These are phyloP conservation scores for Penicillium capsulatum DNA, from an alignment of 2,329 filamentous ascomycete genomes.

Conservation along the genomic window DNA sequence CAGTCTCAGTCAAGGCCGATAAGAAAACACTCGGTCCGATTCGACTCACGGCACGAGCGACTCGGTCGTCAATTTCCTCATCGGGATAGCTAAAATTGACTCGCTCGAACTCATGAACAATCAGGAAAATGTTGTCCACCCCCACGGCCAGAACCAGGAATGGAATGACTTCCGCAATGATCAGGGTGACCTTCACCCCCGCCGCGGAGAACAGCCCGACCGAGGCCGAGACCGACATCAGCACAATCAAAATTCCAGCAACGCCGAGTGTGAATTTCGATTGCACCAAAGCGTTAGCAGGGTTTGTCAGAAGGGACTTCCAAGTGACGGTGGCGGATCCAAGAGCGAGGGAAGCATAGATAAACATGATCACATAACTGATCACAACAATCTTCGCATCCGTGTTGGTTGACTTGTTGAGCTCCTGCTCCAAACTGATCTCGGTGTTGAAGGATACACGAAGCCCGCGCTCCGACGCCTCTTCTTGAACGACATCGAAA, in stretches of 20 bases:
- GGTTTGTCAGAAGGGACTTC: slow-evolving; percentile 73
- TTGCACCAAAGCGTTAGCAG: slow-evolving; percentile 79
- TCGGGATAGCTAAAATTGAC: slow-evolving; percentile 91
- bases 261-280: slow-evolving; percentile 97
- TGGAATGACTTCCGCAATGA: slow-evolving; percentile 97
- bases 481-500: slow-evolving; percentile 71
- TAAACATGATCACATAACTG: slow-evolving; percentile 98
- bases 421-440: slow-evolving; percentile 87
- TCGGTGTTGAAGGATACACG: slow-evolving; percentile 93
- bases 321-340: slow-evolving; percentile 81
- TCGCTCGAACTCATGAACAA: slow-evolving; percentile 95
- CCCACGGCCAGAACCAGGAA: slow-evolving; percentile 95
- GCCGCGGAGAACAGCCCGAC: slow-evolving; percentile 91
- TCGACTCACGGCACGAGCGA: slow-evolving; percentile 82
- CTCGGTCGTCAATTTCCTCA: slow-evolving; percentile 76
- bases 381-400: slow-evolving; percentile 95
- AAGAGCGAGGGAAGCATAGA: slow-evolving; percentile 89
- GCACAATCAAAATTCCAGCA: slow-evolving; percentile 86
- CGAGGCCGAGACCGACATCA: slow-evolving; percentile 95
- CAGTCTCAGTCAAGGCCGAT: slow-evolving; percentile 89
- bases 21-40: slow-evolving; percentile 97
- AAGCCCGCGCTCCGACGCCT: slow-evolving; percentile 73
- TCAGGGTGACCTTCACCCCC: slow-evolving; percentile 90
- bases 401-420: slow-evolving; percentile 97
- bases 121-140: slow-evolving; percentile 98